These are phyloP conservation scores for Rosa persica DNA, from an alignment of 306 rosid species.

Conservation along the genomic window DNA sequence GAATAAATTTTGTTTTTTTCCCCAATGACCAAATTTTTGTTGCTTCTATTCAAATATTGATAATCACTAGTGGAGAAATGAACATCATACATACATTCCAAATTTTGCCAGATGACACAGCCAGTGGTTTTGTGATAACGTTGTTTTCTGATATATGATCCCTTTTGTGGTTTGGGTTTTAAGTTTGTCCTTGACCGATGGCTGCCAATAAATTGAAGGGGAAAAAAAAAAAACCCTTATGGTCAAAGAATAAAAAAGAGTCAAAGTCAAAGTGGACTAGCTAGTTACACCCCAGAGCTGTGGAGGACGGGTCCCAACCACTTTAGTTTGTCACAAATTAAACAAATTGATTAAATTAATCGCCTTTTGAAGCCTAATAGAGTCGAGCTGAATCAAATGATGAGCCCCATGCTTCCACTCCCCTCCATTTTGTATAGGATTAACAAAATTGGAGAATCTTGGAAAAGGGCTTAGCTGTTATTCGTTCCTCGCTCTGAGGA, in stretches of 20 bases:
- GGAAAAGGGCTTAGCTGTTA: slow-evolving; percentile 3
- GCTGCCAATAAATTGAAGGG: background rate
- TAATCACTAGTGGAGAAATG: background rate
- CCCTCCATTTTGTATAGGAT: slow-evolving; percentile 6
- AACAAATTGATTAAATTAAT: background rate
- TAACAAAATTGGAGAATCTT: background rate
- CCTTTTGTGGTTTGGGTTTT: background rate
- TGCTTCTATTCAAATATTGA: background rate
- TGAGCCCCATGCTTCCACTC: slow-evolving; percentile 13
- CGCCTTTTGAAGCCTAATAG: background rate
- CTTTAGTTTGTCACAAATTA: slow-evolving; percentile 14
- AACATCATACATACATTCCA: background rate
- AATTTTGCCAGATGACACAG: background rate
- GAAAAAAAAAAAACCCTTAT: background rate
- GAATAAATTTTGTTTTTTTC: background rate
- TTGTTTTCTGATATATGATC: background rate
- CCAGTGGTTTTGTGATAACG: background rate
- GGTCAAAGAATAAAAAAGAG: slow-evolving; percentile 9
- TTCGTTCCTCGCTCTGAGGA: slow-evolving; percentile 30
- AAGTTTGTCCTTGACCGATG: background rate
- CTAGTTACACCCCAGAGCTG: background rate
- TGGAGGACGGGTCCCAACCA: slow-evolving; percentile 28
- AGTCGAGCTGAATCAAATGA: slow-evolving; percentile 4
- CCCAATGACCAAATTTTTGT: background rate
- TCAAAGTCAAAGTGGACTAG: slow-evolving; percentile 26